phyloP scores from a whole-genome alignment of 768 basidiomycete genomes.

The Kwoniella pini region DNA sequence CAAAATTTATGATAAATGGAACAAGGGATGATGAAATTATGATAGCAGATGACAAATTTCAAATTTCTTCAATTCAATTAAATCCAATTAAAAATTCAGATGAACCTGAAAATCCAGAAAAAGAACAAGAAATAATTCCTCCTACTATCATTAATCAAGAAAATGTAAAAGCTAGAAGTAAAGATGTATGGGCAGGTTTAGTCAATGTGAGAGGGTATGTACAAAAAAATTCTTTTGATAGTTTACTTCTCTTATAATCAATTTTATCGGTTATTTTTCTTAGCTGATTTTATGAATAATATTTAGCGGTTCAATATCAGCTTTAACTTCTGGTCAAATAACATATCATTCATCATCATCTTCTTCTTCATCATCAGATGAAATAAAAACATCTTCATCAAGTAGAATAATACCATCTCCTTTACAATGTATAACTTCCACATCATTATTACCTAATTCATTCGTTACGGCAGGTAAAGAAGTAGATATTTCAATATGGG shows the following conservation, averaged over 20 bases:
- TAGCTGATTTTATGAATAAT: too few species aligned
- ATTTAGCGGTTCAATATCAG: conserved; percentile 35
- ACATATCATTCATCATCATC: conserved; percentile 10
- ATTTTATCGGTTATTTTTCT: too few species aligned
- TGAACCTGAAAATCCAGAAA: too few species aligned
- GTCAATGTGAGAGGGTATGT: conserved; percentile 33
- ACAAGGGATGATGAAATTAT: conserved; percentile 20
- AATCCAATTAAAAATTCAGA: not conserved
- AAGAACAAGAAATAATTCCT: conserved; percentile 24
- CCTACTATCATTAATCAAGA: conserved; percentile 38
- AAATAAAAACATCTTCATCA: not conserved
- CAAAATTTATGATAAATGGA: conserved; percentile 35
- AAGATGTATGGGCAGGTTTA: conserved; percentile 47
- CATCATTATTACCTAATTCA: conserved; percentile 10
- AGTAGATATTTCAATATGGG: conserved; percentile 50
- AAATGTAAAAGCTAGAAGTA: conserved; percentile 22
- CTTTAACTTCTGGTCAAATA: conserved; percentile 24
- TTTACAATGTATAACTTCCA: conserved; percentile 30
- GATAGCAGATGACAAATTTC: conserved; percentile 38
- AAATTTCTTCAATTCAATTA: conserved; percentile 31
- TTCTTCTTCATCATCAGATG: not conserved
- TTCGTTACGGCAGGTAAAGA: conserved; percentile 52
- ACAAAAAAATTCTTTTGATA: too few species aligned
- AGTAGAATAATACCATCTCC: conserved; percentile 27
- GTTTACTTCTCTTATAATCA: too few species aligned